Evolutionary conservation across 805 yeast genomes (phyloP).

Genomic region (Citeromyces matritensis): DNA sequence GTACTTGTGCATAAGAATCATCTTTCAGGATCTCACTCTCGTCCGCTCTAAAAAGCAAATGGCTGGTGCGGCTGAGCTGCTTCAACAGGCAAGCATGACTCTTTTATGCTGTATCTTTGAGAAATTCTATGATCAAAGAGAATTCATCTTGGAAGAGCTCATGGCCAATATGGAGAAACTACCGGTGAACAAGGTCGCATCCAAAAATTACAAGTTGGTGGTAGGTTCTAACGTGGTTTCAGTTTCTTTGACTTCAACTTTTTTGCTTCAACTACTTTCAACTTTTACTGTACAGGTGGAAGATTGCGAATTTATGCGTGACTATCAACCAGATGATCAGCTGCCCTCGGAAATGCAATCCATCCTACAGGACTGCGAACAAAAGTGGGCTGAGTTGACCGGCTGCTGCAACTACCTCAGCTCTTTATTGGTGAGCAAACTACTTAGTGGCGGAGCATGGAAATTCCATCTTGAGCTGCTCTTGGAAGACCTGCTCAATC

Average conservation of each 20-base stretch:
- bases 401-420: not conserved
- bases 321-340: not conserved
- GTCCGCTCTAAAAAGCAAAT: conserved; percentile 10
- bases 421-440: not conserved
- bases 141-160: conserved; percentile 47
- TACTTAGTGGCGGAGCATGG: not conserved
- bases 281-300: not conserved
- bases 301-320: not conserved
- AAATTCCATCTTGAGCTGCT: conserved; percentile 26
- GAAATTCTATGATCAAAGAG: conserved; percentile 32
- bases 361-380: not conserved
- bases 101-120: conserved; percentile 22
- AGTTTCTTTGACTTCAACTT: conserved; percentile 4
- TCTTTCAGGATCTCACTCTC: conserved; percentile 20
- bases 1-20: conserved; percentile 24
- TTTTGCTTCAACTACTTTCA: conserved; percentile 11
- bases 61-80: conserved; percentile 11
- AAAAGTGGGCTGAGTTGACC: too few relatives aligned
- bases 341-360: not conserved
- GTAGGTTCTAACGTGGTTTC: conserved; percentile 20
- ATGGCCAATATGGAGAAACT: conserved; percentile 32
- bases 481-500: conserved; percentile 35
- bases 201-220: conserved; percentile 26
- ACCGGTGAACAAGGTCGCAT: conserved; percentile 24
- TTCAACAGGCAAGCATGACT: conserved; percentile 12